Percentiles rank a stretch among this genome's conserved stretches.
These are phyloP conservation scores for Talaromyces sp. DNA, from an alignment of 2,329 filamentous ascomycete species.

Conservation along the genomic window DNA sequence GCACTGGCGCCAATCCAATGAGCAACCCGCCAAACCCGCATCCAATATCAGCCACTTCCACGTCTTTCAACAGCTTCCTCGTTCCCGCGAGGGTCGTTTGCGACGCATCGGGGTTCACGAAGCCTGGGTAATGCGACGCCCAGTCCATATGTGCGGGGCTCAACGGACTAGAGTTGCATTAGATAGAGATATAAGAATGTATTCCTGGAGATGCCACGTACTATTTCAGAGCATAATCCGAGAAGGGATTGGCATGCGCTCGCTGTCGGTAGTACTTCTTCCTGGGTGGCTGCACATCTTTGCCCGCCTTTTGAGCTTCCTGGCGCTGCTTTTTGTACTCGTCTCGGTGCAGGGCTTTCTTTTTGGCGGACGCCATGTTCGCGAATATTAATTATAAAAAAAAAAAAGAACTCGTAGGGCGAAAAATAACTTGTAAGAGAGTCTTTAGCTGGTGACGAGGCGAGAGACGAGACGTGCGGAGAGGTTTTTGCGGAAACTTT, in stretches of 20 bases:
- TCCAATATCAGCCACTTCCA: conserved; percentile 93
- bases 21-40: conserved; percentile 92
- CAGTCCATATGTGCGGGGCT: conserved; percentile 86
- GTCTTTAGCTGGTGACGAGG: not conserved
- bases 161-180: conserved; percentile 63
- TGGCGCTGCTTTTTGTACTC: conserved; percentile 52
- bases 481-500: conserved; percentile 3
- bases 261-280: conserved; percentile 97
- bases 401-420: not conserved
- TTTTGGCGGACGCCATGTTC: conserved; percentile 54
- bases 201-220: conserved; percentile 44
- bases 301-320: conserved; percentile 19
- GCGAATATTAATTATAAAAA: not conserved
- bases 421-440: not conserved
- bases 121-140: conserved; percentile 76
- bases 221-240: conserved; percentile 87
- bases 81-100: conserved; percentile 27
- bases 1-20: conserved; percentile 72
- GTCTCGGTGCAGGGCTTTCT: conserved; percentile 41
- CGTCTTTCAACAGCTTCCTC: conserved; percentile 56
- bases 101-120: conserved; percentile 41
- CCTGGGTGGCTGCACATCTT: conserved; percentile 62
- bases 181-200: not conserved
- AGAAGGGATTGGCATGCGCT: conserved; percentile 97
- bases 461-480: not conserved